These are phyloP conservation scores for Persicaria tinctoria DNA, from an alignment of 148 eudicot genomes.

Conservation along the genomic window DNA sequence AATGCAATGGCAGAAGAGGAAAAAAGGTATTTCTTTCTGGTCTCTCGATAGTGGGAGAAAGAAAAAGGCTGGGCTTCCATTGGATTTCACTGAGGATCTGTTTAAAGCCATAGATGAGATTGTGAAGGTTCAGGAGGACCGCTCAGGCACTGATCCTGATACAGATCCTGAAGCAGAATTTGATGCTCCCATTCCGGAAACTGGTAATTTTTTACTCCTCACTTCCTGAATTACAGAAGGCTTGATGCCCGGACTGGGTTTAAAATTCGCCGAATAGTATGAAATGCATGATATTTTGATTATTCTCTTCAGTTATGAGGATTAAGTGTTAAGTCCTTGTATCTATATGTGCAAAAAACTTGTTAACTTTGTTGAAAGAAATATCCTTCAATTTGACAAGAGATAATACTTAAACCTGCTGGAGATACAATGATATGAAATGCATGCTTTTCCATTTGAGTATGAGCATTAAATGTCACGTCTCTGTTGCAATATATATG, in stretches of 20 bases:
- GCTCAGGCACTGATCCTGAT: slow-evolving; percentile 36
- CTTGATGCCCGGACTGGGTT: neutral
- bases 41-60: slow-evolving; percentile 27
- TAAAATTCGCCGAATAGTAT: neutral
- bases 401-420: neutral
- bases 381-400: neutral
- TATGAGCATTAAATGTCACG: neutral
- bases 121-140: slow-evolving; percentile 25
- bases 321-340: neutral
- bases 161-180: slow-evolving; percentile 28
- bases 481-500: neutral
- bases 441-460: neutral
- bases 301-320: neutral
- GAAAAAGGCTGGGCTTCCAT: slow-evolving; percentile 28
- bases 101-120: slow-evolving; percentile 35
- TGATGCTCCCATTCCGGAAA: slow-evolving; percentile 20
- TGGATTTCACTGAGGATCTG: slow-evolving; percentile 39
- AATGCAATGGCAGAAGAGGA: slow-evolving; percentile 25
- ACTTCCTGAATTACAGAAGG: neutral
- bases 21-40: slow-evolving; percentile 29
- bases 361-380: neutral
- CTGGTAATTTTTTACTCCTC: slow-evolving; percentile 23
- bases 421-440: neutral
- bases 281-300: neutral
- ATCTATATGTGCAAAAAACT: neutral